Conservation (phyloP, 352 stramenopile species). For the Phytophthora meadii region DNA sequence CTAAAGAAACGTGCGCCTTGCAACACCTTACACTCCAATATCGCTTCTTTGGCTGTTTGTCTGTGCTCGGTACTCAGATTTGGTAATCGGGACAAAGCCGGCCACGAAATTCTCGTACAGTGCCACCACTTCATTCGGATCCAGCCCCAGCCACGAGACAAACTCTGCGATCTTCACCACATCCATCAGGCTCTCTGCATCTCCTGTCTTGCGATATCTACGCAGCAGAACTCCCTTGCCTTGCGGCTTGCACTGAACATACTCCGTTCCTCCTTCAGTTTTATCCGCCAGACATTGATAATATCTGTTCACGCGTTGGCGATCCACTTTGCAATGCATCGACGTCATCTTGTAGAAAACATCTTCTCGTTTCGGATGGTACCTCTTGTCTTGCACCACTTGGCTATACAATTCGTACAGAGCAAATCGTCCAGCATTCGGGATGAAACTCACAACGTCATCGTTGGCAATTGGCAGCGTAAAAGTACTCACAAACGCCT, state of each 20-base stretch:
- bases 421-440: conserved; percentile 49
- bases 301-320: conserved; percentile 60
- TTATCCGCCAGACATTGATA: conserved; percentile 35
- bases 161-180: conserved; percentile 39
- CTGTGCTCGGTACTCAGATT: conserved; percentile 37
- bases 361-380: conserved; percentile 53
- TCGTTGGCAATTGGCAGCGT: conserved; percentile 60
- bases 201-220: conserved; percentile 40
- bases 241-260: conserved; percentile 52
- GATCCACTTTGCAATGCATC: conserved; percentile 61
- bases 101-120: conserved; percentile 48
- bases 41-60: conserved; percentile 6
- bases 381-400: conserved; percentile 40
- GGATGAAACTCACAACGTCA: conserved; percentile 71
- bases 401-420: conserved; percentile 55
- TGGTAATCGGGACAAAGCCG: conserved; percentile 53
- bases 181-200: conserved; percentile 20
- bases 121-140: conserved; percentile 40
- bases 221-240: conserved; percentile 61
- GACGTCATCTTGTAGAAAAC: conserved; percentile 78
- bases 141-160: conserved; percentile 37
- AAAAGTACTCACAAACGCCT: conserved; percentile 58
- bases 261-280: conserved; percentile 14
- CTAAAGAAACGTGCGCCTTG: conserved; percentile 33
- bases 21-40: conserved; percentile 3